Percentiles rank a stretch among this genome's conserved stretches.
Conservation (phyloP, 176 grass and related monocot species). For the Zoysia japonica region DNA sequence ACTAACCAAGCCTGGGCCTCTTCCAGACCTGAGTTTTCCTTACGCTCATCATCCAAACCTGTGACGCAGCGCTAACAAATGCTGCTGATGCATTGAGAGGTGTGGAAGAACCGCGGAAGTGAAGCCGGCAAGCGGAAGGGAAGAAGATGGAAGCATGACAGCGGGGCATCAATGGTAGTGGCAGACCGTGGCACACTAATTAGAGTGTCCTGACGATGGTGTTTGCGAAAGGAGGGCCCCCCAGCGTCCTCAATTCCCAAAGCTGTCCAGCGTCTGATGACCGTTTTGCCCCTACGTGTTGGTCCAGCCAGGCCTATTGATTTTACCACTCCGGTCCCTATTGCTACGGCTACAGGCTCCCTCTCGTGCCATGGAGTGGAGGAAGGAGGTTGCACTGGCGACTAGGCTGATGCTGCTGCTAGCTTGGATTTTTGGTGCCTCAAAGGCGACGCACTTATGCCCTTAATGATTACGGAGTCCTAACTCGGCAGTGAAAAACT, state of each 20-base stretch:
- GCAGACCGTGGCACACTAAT: slow-evolving; percentile 58
- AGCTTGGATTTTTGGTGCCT: slow-evolving; percentile 10
- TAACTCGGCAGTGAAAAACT: not conserved
- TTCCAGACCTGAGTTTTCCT: not conserved
- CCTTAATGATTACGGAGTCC: not conserved
- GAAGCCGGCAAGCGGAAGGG: not conserved
- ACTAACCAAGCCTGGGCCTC: not conserved
- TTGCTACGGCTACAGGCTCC: not conserved
- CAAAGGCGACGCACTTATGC: slow-evolving; percentile 12
- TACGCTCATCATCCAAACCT: not conserved
- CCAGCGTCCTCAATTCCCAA: slow-evolving; percentile 46
- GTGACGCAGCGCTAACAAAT: not conserved
- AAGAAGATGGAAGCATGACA: slow-evolving; percentile 7
- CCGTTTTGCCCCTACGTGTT: slow-evolving; percentile 22
- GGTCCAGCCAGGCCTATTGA: not conserved
- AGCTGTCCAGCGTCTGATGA: slow-evolving; percentile 32
- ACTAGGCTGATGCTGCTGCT: too few species aligned
- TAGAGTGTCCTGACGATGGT: slow-evolving; percentile 49
- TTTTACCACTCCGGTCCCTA: not conserved
- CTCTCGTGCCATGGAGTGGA: slow-evolving; percentile 17
- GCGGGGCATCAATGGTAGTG: slow-evolving; percentile 38
- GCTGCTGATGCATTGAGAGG: not conserved
- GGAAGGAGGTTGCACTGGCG: not conserved
- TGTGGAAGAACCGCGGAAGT: not conserved
- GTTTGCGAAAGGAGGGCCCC: slow-evolving; percentile 37